These are phyloP conservation scores for Elasticomyces elasticus DNA, from an alignment of 495 filamentous ascomycete genomes.

Conservation along the genomic window DNA sequence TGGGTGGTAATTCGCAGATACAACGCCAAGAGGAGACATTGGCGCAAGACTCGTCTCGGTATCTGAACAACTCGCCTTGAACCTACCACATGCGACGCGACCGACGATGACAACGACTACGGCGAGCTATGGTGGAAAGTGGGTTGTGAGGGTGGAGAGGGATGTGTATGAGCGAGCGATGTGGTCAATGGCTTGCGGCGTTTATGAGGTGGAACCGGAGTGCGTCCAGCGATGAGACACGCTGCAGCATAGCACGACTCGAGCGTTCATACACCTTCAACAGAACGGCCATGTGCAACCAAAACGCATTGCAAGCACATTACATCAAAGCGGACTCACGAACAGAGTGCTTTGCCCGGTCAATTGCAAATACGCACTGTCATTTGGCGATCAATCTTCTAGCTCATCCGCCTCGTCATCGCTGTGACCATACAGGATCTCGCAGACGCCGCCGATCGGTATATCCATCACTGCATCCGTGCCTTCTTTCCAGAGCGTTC, in stretches of 20 bases:
- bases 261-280: background rate
- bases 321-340: background rate
- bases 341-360: background rate
- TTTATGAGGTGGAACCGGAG: background rate
- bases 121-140: background rate
- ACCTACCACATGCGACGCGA: background rate
- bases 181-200: background rate
- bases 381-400: background rate
- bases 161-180: background rate
- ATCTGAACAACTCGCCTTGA: conserved; percentile 54
- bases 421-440: conserved; percentile 60
- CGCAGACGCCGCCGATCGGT: conserved; percentile 91
- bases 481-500: conserved; percentile 72
- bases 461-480: conserved; percentile 98
- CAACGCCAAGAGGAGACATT: conserved; percentile 99
- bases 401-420: conserved; percentile 6
- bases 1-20: conserved; percentile 52
- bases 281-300: background rate
- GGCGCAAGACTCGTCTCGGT: conserved; percentile 98
- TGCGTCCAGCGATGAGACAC: background rate
- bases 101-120: background rate
- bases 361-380: background rate
- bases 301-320: background rate
- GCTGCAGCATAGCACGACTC: background rate
- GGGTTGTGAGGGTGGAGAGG: background rate